Evolutionary conservation across 352 stramenopile genomes (phyloP).

Genomic region (Phytophthora kernoviae): DNA sequence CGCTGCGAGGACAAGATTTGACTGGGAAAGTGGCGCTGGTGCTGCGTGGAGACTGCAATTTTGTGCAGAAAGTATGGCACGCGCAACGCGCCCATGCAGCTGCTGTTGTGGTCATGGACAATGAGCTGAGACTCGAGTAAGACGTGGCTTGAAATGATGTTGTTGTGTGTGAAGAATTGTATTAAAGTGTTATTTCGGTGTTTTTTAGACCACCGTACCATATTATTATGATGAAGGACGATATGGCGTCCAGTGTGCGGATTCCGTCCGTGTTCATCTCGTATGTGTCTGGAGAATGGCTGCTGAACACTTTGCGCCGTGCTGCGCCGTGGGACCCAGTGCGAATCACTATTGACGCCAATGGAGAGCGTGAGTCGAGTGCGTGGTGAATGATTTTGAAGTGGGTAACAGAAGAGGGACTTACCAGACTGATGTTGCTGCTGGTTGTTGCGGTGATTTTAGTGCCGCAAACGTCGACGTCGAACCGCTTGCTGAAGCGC

Average conservation of each 20-base stretch:
- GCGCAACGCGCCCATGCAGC: slow-evolving; percentile 65
- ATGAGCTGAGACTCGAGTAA: slow-evolving; percentile 58
- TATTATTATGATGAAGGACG: slow-evolving; percentile 88
- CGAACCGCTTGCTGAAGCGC: slow-evolving; percentile 68
- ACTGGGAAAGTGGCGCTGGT: slow-evolving; percentile 74
- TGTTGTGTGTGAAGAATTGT: not conserved
- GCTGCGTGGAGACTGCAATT: slow-evolving; percentile 73
- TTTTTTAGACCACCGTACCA: slow-evolving; percentile 63
- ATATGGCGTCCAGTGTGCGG: slow-evolving; percentile 60
- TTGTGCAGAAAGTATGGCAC: slow-evolving; percentile 62
- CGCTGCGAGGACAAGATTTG: slow-evolving; percentile 50
- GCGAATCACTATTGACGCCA: slow-evolving; percentile 56
- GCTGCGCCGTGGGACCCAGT: slow-evolving; percentile 61
- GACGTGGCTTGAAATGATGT: slow-evolving; percentile 10
- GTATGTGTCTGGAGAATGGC: slow-evolving; percentile 63
- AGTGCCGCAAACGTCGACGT: slow-evolving; percentile 63
- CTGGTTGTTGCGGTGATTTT: slow-evolving; percentile 7
- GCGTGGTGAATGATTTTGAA: slow-evolving; percentile 6
- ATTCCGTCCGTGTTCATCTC: slow-evolving; percentile 82
- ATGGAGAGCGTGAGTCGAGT: slow-evolving; percentile 59
- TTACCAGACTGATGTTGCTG: not conserved
- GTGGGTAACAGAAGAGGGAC: not conserved
- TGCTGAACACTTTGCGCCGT: slow-evolving; percentile 43
- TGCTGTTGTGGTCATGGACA: slow-evolving; percentile 81
- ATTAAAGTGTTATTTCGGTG: not conserved